phyloP scores from a whole-genome alignment of 2,329 filamentous ascomycete genomes.

The Aureobasidium sp. region DNA sequence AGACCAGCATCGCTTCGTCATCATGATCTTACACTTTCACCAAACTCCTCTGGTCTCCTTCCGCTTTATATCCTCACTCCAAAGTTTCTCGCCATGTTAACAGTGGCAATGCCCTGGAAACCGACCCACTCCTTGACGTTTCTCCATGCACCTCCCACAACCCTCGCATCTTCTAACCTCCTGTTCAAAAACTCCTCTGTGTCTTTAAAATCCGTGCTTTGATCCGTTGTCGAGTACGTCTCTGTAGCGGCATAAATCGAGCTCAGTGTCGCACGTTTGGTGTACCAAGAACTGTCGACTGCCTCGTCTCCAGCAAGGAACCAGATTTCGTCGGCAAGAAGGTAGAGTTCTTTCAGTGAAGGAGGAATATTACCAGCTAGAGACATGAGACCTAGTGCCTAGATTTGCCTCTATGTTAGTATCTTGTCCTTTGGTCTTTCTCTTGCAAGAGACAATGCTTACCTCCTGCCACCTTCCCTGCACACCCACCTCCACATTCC shows the following conservation, averaged over 20 bases:
- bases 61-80: constrained; percentile 63
- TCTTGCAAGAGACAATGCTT: constrained; percentile 23
- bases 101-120: constrained; percentile 65
- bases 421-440: background rate
- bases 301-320: constrained; percentile 73
- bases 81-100: constrained; percentile 83
- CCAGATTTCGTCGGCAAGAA: constrained; percentile 86
- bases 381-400: constrained; percentile 88
- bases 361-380: constrained; percentile 67
- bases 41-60: background rate
- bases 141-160: constrained; percentile 52
- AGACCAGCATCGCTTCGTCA: background rate
- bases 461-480: constrained; percentile 83
- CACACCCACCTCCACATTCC: constrained; percentile 54
- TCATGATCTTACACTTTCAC: background rate
- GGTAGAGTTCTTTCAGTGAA: constrained; percentile 69
- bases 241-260: constrained; percentile 66
- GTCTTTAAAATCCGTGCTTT: constrained; percentile 60
- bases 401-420: background rate
- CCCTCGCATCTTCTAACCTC: constrained; percentile 60
- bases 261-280: constrained; percentile 54
- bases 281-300: constrained; percentile 86
- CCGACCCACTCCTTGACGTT: constrained; percentile 68
- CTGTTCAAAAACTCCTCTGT: constrained; percentile 74
- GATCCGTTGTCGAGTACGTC: constrained; percentile 89